Evolutionary conservation across 2,329 filamentous ascomycete genomes (phyloP).

Genomic region (Calonectria montana): DNA sequence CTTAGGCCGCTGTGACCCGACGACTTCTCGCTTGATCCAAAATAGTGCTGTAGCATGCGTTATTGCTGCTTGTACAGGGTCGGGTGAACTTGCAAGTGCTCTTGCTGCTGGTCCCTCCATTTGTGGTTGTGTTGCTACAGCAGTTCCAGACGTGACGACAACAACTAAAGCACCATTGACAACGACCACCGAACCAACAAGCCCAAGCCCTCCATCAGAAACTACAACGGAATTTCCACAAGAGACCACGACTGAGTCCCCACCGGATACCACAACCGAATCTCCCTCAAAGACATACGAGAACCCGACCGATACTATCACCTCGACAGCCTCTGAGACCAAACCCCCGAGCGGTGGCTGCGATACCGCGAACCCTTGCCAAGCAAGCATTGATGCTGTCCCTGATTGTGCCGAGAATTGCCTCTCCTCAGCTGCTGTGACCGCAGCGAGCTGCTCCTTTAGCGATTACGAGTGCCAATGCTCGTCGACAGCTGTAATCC

Average conservation of each 20-base stretch:
- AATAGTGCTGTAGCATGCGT: constrained; percentile 33
- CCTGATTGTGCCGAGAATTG: constrained; percentile 38
- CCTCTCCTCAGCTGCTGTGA: constrained; percentile 41
- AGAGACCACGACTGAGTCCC: not conserved
- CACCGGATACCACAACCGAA: not conserved
- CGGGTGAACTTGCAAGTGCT: constrained; percentile 26
- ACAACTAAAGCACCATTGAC: not conserved
- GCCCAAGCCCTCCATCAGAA: not conserved
- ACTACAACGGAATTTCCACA: not conserved
- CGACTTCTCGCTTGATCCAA: constrained; percentile 31
- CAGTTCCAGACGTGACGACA: constrained; percentile 24
- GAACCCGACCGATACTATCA: constrained; percentile 10
- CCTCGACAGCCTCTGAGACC: constrained; percentile 10
- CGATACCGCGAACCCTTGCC: constrained; percentile 37
- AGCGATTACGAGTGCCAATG: constrained; percentile 43
- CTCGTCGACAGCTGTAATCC: constrained; percentile 34
- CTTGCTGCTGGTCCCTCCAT: constrained; percentile 33
- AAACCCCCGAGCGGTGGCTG: constrained; percentile 23
- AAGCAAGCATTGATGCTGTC: constrained; percentile 39
- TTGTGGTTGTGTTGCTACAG: constrained; percentile 35
- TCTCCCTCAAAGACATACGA: not conserved
- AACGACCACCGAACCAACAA: not conserved
- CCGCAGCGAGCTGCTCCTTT: constrained; percentile 33
- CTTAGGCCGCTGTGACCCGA: constrained; percentile 37
- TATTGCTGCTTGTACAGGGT: constrained; percentile 26